Conservation (phyloP, 192 early-diverging fungal genomes). For the Mortierella claussenii region DNA sequence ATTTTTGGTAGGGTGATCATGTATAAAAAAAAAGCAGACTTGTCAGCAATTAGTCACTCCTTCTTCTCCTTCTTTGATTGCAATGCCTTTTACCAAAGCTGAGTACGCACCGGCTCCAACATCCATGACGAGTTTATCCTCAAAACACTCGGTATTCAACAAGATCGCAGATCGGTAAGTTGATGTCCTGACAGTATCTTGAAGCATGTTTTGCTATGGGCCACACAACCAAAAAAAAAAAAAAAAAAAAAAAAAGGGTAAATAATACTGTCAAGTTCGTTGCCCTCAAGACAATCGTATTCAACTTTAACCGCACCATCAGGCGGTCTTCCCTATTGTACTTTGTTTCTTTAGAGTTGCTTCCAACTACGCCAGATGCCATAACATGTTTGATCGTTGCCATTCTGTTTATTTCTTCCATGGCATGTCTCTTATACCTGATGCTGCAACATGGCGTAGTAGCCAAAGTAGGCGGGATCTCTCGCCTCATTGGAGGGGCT, state of each 20-base stretch:
- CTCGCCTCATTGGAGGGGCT: constrained; percentile 61
- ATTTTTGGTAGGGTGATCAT: background rate
- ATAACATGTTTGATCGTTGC: background rate
- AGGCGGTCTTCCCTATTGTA: background rate
- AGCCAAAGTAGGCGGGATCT: constrained; percentile 81
- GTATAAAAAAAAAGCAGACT: too few relatives aligned
- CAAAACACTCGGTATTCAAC: constrained; percentile 80
- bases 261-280: too few relatives aligned
- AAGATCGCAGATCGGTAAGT: constrained; percentile 94
- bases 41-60: too few relatives aligned
- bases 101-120: constrained; percentile 87
- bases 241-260: background rate
- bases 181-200: constrained; percentile 95
- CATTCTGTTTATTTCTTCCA: background rate
- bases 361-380: too few relatives aligned
- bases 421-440: constrained; percentile 60
- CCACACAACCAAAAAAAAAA: background rate
- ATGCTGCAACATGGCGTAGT: constrained; percentile 85
- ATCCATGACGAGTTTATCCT: constrained; percentile 89
- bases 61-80: too few relatives aligned
- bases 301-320: too few relatives aligned
- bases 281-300: too few relatives aligned
- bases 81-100: too few relatives aligned
- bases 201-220: constrained; percentile 96
- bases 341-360: too few relatives aligned